Evolutionary conservation across 441 rosid genomes (phyloP).

Genomic region (Gossypium aridum): DNA sequence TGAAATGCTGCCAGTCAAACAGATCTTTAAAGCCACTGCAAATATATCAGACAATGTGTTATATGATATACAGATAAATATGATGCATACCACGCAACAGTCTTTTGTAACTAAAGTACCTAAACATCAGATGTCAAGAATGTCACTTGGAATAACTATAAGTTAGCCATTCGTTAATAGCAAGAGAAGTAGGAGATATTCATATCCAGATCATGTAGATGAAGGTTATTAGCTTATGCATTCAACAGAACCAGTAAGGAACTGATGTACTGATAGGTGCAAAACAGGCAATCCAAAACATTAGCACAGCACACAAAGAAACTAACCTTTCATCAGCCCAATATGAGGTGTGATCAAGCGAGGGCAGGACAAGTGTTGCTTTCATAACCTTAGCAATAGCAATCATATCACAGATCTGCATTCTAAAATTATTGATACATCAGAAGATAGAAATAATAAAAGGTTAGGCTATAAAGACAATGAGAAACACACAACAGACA

Average conservation of each 20-base stretch:
- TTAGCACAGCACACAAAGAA: background rate
- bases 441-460: conserved; percentile 23
- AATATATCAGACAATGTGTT: conserved; percentile 4
- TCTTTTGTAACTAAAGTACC: background rate
- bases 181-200: background rate
- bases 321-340: conserved; percentile 86
- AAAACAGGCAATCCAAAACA: background rate
- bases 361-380: conserved; percentile 89
- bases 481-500: conserved; percentile 39
- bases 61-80: background rate
- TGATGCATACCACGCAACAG: conserved; percentile 1
- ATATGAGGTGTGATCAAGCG: conserved; percentile 80
- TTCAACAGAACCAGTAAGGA: background rate
- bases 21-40: conserved; percentile 87
- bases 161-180: background rate
- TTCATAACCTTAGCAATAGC: conserved; percentile 86
- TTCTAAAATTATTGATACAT: conserved; percentile 46
- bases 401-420: conserved; percentile 97
- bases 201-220: background rate
- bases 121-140: background rate
- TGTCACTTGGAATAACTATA: background rate
- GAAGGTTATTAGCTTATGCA: background rate
- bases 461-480: conserved; percentile 9
- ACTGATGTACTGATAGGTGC: background rate
- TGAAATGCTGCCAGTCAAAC: conserved; percentile 85